Base-by-base conservation (phyloP, 2,329 filamentous ascomycete species). In the Colletotrichum sidae region DNA sequence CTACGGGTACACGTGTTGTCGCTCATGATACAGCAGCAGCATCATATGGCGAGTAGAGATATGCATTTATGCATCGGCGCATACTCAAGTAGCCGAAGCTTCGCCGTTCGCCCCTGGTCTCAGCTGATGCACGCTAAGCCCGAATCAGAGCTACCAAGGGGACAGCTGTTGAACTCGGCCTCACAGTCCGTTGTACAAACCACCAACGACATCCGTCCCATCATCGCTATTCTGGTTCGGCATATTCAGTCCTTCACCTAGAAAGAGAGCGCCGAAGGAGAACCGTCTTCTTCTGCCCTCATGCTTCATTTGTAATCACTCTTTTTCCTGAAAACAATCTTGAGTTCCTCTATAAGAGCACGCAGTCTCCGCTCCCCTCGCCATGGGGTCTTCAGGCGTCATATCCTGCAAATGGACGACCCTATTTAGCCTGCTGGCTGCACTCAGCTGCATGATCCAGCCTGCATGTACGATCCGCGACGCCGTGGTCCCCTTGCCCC, bases 401-500 rank as follows among this genome's bases (percentile, higher is more conserved):
- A 77, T 81, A 81, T 86, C 86, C 80, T 80, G 78, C 75, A 82
- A 80, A 78, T 93, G 92, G 92, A 86, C 88, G 74, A 80, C 86
- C 72, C 82, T 88, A 69, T 77, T 92, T 67, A 84, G 86, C 68
- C 75, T 92, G 67, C 71, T 92, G 49, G 80, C 84, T 69, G 78
- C 86, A 52, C 74, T 93, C 39, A 82, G 84, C 72, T 88, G 83
- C 71, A 77, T 93, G 37, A 79, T 92, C 70, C 84, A 85, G 53
- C 87, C 89, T 73, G 86, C 86, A 80, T 83, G 92, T 92, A 82
- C 76, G 87, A 58, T 15, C 42, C 12, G 41, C 25, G 41, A 63
- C 47, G 63, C 58, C 51, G 61, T 52, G 52, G 44, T 25, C 52
- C n/a, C 45, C 13, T 25, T 38, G 3, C 12, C 53, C n/a, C 6